These are phyloP conservation scores for Tulasnella sp. DNA, from an alignment of 768 basidiomycete species.

Conservation along the genomic window DNA sequence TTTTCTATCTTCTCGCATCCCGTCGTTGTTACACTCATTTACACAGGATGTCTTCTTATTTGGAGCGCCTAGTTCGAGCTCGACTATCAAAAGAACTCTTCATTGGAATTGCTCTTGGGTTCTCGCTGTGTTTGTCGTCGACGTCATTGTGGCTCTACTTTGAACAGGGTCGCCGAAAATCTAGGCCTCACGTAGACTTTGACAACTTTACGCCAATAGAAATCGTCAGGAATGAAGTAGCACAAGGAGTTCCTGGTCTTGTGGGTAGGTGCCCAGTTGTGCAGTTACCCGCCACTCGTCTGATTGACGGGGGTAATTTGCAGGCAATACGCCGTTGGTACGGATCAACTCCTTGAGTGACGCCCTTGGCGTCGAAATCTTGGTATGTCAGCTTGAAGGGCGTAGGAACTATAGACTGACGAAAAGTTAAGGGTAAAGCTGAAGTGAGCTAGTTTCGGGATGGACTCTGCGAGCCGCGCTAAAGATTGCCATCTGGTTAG, in stretches of 20 bases:
- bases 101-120: conserved; percentile 62
- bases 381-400: conserved; percentile 42
- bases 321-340: conserved; percentile 92
- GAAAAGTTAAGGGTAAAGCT: conserved; percentile 67
- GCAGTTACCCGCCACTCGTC: background rate
- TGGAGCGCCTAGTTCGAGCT: background rate
- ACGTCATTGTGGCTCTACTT: conserved; percentile 59
- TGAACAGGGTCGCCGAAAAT: conserved; percentile 46
- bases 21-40: background rate
- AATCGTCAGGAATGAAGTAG: conserved; percentile 49
- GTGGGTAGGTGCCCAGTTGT: conserved; percentile 17
- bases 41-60: background rate
- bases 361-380: conserved; percentile 86
- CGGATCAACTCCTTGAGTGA: conserved; percentile 89
- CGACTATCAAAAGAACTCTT: conserved; percentile 6
- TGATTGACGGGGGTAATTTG: background rate
- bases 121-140: conserved; percentile 70
- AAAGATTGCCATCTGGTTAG: conserved; percentile 42
- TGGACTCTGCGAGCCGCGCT: background rate
- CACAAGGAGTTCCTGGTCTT: background rate
- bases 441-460: conserved; percentile 54
- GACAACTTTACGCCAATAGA: conserved; percentile 38
- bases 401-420: background rate
- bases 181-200: conserved; percentile 26
- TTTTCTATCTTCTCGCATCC: background rate